Percentiles rank a stretch among this genome's conserved stretches.
These are phyloP conservation scores for Claviceps humidiphila DNA, from an alignment of 2,329 filamentous ascomycete genomes.

Conservation along the genomic window DNA sequence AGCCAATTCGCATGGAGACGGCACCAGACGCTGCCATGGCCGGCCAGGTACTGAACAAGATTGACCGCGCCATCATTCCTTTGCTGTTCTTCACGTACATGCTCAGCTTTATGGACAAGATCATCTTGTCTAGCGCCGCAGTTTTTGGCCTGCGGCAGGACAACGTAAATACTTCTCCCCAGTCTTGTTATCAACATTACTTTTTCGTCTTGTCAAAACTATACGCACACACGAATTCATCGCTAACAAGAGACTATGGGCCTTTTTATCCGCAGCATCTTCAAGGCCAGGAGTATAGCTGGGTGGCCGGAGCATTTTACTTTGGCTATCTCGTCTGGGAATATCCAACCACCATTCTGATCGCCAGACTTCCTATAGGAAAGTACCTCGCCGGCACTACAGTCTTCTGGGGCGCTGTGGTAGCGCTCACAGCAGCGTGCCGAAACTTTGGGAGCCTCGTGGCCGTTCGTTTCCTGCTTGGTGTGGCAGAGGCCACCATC, in stretches of 20 bases:
- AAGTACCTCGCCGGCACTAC: slow-evolving; percentile 33
- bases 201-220: not conserved
- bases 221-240: slow-evolving; percentile 4
- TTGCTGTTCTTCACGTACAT: slow-evolving; percentile 44
- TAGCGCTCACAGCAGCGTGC: slow-evolving; percentile 29
- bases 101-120: slow-evolving; percentile 49
- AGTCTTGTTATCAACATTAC: too few species aligned
- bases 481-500: slow-evolving; percentile 39
- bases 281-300: slow-evolving; percentile 6
- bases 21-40: slow-evolving; percentile 12
- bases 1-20: slow-evolving; percentile 1
- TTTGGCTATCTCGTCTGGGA: slow-evolving; percentile 34
- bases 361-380: slow-evolving; percentile 32
- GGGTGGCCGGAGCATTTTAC: slow-evolving; percentile 18
- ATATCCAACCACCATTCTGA: slow-evolving; percentile 33
- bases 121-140: slow-evolving; percentile 38
- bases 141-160: slow-evolving; percentile 42
- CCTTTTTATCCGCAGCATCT: slow-evolving; percentile 4
- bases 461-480: slow-evolving; percentile 37
- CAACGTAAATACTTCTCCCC: slow-evolving; percentile 15
- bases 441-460: slow-evolving; percentile 24
- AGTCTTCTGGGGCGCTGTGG: slow-evolving; percentile 33
- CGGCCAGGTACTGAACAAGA: slow-evolving; percentile 36
- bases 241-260: not conserved
- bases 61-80: slow-evolving; percentile 40